Conservation (phyloP, 2,329 filamentous ascomycete species). For the Nigrograna mackinnonii region DNA sequence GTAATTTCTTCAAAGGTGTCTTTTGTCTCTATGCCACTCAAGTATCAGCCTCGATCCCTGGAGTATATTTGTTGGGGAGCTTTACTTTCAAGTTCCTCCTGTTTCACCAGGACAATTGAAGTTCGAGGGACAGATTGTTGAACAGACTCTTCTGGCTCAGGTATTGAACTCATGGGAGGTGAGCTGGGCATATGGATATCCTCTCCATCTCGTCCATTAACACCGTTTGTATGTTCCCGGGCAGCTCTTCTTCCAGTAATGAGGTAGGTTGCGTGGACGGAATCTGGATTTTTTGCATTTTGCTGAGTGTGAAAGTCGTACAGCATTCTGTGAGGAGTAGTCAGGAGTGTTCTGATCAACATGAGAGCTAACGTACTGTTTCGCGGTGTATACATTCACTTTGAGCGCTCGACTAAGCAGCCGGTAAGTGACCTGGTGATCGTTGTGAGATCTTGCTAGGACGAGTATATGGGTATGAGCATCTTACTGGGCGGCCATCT, state of each 20-base stretch:
- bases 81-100: constrained; percentile 72
- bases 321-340: constrained; percentile 66
- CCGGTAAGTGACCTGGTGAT: constrained; percentile 78
- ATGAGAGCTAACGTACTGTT: constrained; percentile 66
- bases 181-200: constrained; percentile 70
- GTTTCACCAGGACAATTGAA: constrained; percentile 68
- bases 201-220: constrained; percentile 58
- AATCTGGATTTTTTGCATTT: constrained; percentile 72
- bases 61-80: constrained; percentile 11
- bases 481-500: constrained; percentile 71
- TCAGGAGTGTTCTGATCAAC: constrained; percentile 5
- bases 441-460: constrained; percentile 12
- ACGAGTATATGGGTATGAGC: background rate
- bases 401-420: constrained; percentile 80
- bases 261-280: constrained; percentile 91
- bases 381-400: constrained; percentile 84
- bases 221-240: constrained; percentile 23
- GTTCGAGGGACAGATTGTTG: constrained; percentile 58
- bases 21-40: constrained; percentile 59
- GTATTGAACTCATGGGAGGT: constrained; percentile 69
- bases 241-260: constrained; percentile 69
- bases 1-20: constrained; percentile 71
- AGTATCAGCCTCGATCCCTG: constrained; percentile 14
- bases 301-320: constrained; percentile 83
- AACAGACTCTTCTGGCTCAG: constrained; percentile 42